phyloP scores from a whole-genome alignment of 2,329 filamentous ascomycete genomes.

The Colletotrichum sp. region DNA sequence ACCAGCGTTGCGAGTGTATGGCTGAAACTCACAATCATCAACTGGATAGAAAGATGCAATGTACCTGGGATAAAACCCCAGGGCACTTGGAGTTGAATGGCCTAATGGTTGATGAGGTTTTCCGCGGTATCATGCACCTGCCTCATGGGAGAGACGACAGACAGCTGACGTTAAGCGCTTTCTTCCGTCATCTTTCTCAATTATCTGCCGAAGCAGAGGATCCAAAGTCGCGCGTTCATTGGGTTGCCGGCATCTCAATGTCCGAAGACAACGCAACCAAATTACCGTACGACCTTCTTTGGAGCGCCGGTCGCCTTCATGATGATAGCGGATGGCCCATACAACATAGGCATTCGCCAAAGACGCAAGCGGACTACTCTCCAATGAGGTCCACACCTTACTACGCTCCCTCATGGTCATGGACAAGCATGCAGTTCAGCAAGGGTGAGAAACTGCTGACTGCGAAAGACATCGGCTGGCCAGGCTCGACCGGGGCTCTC shows the following conservation, averaged over 20 bases:
- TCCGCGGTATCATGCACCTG: background rate
- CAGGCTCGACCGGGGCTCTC: accelerated
- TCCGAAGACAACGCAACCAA: background rate
- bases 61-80: background rate
- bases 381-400: background rate
- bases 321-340: background rate
- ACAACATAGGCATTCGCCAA: background rate
- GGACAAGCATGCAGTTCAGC: background rate
- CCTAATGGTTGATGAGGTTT: background rate
- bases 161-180: background rate
- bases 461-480: background rate
- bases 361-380: background rate
- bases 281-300: background rate
- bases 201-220: background rate
- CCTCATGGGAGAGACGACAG: background rate
- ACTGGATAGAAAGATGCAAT: background rate
- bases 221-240: background rate
- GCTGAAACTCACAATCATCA: background rate
- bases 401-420: background rate
- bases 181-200: background rate
- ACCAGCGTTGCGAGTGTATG: background rate
- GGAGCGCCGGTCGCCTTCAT: background rate
- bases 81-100: background rate
- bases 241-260: background rate
- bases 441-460: background rate